These are phyloP conservation scores for Xylaria sp. DNA, from an alignment of 2,329 filamentous ascomycete genomes.

Conservation along the genomic window DNA sequence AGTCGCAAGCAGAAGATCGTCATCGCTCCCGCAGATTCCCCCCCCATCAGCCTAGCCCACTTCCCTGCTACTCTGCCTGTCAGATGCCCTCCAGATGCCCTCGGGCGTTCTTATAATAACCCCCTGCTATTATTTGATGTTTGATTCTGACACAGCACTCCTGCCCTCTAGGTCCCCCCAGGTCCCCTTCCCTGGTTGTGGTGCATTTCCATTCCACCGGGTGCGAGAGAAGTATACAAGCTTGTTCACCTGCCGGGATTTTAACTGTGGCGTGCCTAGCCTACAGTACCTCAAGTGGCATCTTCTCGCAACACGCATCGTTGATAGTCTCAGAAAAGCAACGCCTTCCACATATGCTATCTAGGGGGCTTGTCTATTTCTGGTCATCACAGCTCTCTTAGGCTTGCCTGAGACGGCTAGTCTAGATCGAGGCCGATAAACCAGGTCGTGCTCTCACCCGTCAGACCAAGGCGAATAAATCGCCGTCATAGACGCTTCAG, in stretches of 20 bases:
- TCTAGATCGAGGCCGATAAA: conserved; percentile 15
- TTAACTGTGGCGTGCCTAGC: conserved; percentile 21
- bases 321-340: conserved; percentile 34
- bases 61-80: conserved; percentile 27
- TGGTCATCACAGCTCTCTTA: conserved; percentile 12
- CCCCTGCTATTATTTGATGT: neutral
- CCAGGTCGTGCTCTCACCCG: conserved; percentile 5
- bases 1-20: conserved; percentile 36
- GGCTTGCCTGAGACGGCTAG: conserved; percentile 29
- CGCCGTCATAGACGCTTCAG: conserved; percentile 10
- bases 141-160: neutral
- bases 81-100: conserved; percentile 12
- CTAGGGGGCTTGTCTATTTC: conserved; percentile 26
- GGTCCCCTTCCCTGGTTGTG: neutral
- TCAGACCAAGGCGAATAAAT: conserved; percentile 13
- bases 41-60: conserved; percentile 27
- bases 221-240: neutral
- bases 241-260: neutral
- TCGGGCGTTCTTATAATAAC: conserved; percentile 10
- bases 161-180: conserved; percentile 1
- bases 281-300: conserved; percentile 12
- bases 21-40: conserved; percentile 34
- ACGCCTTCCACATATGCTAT: conserved; percentile 23
- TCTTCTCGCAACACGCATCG: conserved; percentile 23
- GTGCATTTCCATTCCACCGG: neutral